Base-by-base conservation (phyloP, 768 basidiomycete genomes). In the Tremella mesenterica region DNA sequence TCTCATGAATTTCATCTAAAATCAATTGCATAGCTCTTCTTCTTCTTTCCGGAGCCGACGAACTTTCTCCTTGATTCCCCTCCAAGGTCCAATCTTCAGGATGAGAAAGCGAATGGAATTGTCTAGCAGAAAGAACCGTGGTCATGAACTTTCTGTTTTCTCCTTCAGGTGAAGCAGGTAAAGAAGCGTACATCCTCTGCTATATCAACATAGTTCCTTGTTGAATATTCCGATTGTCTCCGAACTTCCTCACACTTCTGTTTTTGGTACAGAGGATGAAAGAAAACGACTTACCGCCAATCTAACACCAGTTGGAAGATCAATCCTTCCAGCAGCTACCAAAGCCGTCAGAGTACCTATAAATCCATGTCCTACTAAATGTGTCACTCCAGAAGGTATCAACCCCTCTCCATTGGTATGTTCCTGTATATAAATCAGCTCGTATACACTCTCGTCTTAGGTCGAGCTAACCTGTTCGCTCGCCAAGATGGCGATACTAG, bases 351-450 rank as follows among this genome's bases (percentile, higher is more conserved):
- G 50, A 23, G 68, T 68, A 1, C 70, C 70, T 44, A 72, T 61
- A 54, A 72, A 72, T 12, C 70, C 70, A 43, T 72, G 68, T 20
- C 70, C 70, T n/a, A 63, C 65, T 16, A 72, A 60, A 50, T 68
- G 63, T 5, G 60, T 61, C 16, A 63, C 66, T 7, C 61, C 64
- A 13, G 49, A 36, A 20, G 70, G 70, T 7, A 72, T 44, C 16
- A 67, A 41, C 4, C 59, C 56, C 18, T 48, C 39, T 8, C 54
- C 54, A 3, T 52, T 44, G 4, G 53, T 48, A 39, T 54, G 44
- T 41, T 69, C 67, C 88, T 69, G n/a, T n/a, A n/a, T n/a, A n/a
- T n/a, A n/a, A n/a, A n/a, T n/a, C 34, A 10, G 43, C 13, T 16
- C 30, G 9, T 21, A 5, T 7, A n/a, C 10, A 12, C 5, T 26